Percentiles rank a stretch among this genome's conserved stretches.
phyloP scores from a whole-genome alignment of 2,329 filamentous ascomycete genomes.

The Penicillium sp. region DNA sequence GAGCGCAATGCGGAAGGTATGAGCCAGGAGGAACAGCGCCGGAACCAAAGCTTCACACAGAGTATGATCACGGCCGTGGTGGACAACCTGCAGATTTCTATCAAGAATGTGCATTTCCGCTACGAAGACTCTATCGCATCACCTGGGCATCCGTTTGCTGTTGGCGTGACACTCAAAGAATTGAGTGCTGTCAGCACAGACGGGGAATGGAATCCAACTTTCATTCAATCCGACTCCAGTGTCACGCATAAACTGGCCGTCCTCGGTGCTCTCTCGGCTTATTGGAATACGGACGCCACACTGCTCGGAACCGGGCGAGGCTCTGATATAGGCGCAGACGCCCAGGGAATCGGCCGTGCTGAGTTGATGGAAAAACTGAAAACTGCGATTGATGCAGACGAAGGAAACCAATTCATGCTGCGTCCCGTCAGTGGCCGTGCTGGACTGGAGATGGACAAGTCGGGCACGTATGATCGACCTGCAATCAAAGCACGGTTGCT shows the following conservation, averaged over 20 bases:
- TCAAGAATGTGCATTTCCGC: slow-evolving; percentile 97
- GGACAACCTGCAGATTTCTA: slow-evolving; percentile 94
- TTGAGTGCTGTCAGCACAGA: slow-evolving; percentile 97
- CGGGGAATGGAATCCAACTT: slow-evolving; percentile 90
- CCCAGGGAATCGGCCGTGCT: slow-evolving; percentile 64
- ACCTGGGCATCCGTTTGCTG: slow-evolving; percentile 89
- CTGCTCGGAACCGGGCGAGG: slow-evolving; percentile 81
- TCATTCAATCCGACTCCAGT: slow-evolving; percentile 80
- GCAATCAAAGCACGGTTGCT: slow-evolving; percentile 88
- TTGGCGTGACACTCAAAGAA: slow-evolving; percentile 89
- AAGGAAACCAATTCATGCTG: slow-evolving; percentile 88
- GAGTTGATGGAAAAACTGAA: slow-evolving; percentile 77
- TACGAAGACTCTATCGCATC: slow-evolving; percentile 98
- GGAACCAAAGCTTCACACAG: slow-evolving; percentile 95
- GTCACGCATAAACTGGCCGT: slow-evolving; percentile 93
- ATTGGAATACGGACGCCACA: slow-evolving; percentile 95
- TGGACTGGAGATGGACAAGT: slow-evolving; percentile 93
- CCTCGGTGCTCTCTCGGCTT: slow-evolving; percentile 83
- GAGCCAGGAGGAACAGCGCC: slow-evolving; percentile 92
- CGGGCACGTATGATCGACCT: slow-evolving; percentile 72
- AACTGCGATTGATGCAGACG: slow-evolving; percentile 72
- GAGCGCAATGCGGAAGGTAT: slow-evolving; percentile 90
- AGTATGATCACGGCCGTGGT: slow-evolving; percentile 95
- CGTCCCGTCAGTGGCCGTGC: slow-evolving; percentile 94
- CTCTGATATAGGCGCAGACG: slow-evolving; percentile 56